Evolutionary conservation across 768 basidiomycete species (phyloP), one percentile per base, ranked within the genome.

Genomic region (Neoboletus subvelutipes): DNA sequence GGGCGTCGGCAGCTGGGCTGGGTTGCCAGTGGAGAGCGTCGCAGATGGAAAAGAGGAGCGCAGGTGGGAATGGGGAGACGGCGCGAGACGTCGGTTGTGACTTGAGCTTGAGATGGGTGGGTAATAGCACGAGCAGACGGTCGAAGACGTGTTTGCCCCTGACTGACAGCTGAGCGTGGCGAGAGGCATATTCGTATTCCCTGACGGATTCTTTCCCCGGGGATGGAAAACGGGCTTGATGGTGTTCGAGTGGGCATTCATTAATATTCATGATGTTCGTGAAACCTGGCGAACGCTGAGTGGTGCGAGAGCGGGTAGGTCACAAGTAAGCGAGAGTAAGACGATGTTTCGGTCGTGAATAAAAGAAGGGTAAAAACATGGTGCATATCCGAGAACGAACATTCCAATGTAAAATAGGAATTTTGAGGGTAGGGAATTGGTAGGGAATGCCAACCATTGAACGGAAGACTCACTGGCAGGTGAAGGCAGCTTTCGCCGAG

Each of bases 31-130:
- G 64, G 39, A 70, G 49, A 37, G 13, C 36, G 4, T 58, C 50
- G 39, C 68, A 68, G n/a, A 71, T 63, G 20, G 69, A 56, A 40
- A 64, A 63, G 45, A 70, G 64, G 31, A 71, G 41, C 15, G 52
- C 29, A 13, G 69, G 58, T 20, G 59, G 43, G 37, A 69, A 57
- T 5, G 36, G 24, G 9, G 54, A 31, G 11, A 12, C 1, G n/a
- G n/a, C n/a, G 11, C n/a, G 34, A 8, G 59, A 41, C 3, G 43
- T 47, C 5, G 43, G 22, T 33, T 50, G 53, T 3, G 55, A 39
- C 5, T 48, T 31, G 45, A 67, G 55, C 5, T 48, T 31, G 45
- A 67, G 55, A 49, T 57, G 29, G 34, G 55, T 43, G 15, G 57
- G 50, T 11, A 71, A 41, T 10, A 71, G 17, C 9, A 50, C 15